Base-by-base conservation (phyloP, 2,329 filamentous ascomycete genomes). In the Beauveria varroae region DNA sequence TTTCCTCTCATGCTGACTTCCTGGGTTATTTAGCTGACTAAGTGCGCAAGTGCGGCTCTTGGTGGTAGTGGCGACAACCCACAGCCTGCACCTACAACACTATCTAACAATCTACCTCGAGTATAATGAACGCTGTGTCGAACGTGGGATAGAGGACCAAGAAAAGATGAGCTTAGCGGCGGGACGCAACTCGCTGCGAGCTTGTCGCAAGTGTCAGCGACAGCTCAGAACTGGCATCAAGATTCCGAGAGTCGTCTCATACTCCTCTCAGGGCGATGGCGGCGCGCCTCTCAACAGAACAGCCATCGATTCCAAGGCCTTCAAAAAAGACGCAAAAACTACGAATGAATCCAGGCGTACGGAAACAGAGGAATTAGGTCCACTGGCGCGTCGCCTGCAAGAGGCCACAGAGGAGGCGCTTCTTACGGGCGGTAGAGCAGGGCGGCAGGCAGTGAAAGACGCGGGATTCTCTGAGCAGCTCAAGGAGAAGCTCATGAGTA, bases 341-440 rank as follows among this genome's bases (percentile, higher is more conserved):
- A 54, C 54, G 26, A 64, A 3, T 16, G 34, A 34, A 1, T 12
- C 60, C 34, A 47, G 14, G 22, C 2, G 18, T 16, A 50, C 58
- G 18, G 16, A 56, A 30, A 22, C 24, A 22, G 50, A 37, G 1
- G 69, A 72, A 51, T 64, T 62, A 3, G 80, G 81, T 1, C 72
- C 80, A 26, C 79, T 87, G 80, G 74, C 82, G 9, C 78, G 82
- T 43, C 81, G 83, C 18, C 76, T 88, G 9, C 75, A 83, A 63
- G 78, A 87, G 67, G 85, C 86, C 1, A 87, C 86, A 1, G 85
- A 88, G 66, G 84, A 87, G 58, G 82, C 80, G 1, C 74, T 88
- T 0, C 68, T 84, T 30, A 81, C 79, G 1, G 84, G 83, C 37
- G 84, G 85, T n/a, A 75, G 76, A 61, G 79, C 84, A 14, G 84